These are phyloP conservation scores for Hyphochytrium catenoides DNA, from an alignment of 352 stramenopile species.

Conservation along the genomic window DNA sequence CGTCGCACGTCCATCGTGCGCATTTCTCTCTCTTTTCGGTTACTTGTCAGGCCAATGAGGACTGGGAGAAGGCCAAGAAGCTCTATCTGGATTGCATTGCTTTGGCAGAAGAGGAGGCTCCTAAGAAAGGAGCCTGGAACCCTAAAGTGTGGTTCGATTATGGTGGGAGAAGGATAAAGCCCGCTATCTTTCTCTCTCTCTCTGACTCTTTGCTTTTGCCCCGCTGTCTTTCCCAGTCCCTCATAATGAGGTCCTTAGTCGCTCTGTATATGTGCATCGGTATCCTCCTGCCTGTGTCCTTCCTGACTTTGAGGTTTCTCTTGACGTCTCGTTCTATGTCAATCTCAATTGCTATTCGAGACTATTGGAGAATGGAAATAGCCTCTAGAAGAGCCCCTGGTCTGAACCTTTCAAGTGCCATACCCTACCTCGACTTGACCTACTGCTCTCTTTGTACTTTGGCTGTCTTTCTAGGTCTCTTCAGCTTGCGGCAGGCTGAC, in stretches of 20 bases:
- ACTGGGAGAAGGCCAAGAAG: conserved; percentile 23
- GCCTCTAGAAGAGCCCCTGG: neutral
- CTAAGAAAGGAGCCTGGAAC: too few relatives aligned
- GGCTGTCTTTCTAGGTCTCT: neutral
- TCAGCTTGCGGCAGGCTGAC: neutral
- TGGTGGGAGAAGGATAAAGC: too few relatives aligned
- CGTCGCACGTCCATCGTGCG: conserved; percentile 1
- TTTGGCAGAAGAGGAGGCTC: conserved; percentile 23
- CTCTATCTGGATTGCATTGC: conserved; percentile 34
- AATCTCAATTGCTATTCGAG: neutral
- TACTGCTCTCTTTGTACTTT: conserved; percentile 26
- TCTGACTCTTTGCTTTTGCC: conserved; percentile 3
- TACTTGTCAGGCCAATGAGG: neutral
- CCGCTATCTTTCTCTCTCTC: conserved; percentile 1
- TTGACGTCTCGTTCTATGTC: too few relatives aligned
- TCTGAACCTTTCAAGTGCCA: neutral
- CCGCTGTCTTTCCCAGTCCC: conserved; percentile 7
- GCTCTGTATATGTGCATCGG: neutral
- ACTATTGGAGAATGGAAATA: neutral
- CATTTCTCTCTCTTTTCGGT: neutral
- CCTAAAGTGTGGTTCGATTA: too few relatives aligned
- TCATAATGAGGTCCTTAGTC: neutral
- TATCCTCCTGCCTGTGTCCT: neutral
- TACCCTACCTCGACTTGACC: conserved; percentile 25
- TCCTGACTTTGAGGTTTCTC: too few relatives aligned